phyloP scores from a whole-genome alignment of 495 filamentous ascomycete genomes.

The Xylaria nigripes region DNA sequence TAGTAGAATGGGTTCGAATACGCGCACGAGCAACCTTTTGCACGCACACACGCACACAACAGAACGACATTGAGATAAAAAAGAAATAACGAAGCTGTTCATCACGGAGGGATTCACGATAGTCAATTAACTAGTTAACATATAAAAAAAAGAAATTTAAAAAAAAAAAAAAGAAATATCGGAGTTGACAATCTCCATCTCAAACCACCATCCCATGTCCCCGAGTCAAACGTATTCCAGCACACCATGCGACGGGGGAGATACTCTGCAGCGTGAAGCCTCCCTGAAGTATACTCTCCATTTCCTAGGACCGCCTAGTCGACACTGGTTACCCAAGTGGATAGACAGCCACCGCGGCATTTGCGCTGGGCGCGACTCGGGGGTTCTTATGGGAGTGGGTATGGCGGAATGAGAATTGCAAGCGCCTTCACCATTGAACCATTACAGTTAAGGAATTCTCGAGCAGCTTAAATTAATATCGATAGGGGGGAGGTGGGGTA shows the following conservation, averaged over 20 bases:
- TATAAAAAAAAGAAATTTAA: constrained; percentile 18
- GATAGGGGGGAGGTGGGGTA: constrained; percentile 8
- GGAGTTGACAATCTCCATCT: constrained; percentile 43
- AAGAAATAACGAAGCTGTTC: neutral
- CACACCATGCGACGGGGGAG: constrained; percentile 46
- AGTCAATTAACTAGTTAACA: constrained; percentile 10
- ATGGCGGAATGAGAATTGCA: constrained; percentile 33
- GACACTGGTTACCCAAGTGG: constrained; percentile 46
- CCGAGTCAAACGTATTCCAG: constrained; percentile 44
- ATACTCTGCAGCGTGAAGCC: constrained; percentile 47
- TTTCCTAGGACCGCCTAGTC: constrained; percentile 41
- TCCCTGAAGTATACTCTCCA: constrained; percentile 43
- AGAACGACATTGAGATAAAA: too few species aligned
- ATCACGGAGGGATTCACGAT: too few species aligned
- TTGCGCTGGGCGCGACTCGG: constrained; percentile 43
- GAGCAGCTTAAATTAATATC: neutral
- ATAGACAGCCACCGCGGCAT: constrained; percentile 43
- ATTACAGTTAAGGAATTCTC: constrained; percentile 34
- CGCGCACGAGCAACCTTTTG: neutral
- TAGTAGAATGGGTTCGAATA: neutral
- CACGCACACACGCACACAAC: too few species aligned
- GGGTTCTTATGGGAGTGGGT: constrained; percentile 43
- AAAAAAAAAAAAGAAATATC: constrained; percentile 30
- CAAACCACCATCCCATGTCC: constrained; percentile 37
- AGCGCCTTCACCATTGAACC: constrained; percentile 43